A percentile compares a stretch with the other conserved stretches of the same genome.
Evolutionary conservation across 495 filamentous ascomycete genomes (phyloP).

Genomic region (Pyrenula aspistea): DNA sequence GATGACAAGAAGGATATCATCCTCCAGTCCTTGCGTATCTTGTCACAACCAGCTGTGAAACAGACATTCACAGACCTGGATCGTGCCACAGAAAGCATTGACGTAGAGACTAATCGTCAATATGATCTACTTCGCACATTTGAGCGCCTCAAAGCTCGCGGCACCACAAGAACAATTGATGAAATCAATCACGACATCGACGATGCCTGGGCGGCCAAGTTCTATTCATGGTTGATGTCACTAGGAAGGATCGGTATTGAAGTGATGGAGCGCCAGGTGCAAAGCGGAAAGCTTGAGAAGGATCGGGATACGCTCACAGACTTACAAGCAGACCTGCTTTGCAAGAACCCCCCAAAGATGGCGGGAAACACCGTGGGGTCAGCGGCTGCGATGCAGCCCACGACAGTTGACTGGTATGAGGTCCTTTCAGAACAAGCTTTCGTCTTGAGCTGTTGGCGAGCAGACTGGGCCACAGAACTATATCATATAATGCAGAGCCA

Average conservation of each 20-base stretch:
- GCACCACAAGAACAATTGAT: background rate
- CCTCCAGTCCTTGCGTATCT: background rate
- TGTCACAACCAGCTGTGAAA: background rate
- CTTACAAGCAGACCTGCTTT: background rate
- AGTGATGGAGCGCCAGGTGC: background rate
- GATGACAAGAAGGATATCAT: background rate
- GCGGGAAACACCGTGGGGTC: background rate
- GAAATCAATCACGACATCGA: background rate
- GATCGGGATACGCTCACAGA: background rate
- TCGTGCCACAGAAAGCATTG: background rate
- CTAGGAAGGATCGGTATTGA: background rate
- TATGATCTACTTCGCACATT: background rate
- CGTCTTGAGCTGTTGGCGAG: background rate
- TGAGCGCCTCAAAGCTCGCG: background rate
- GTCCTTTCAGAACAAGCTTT: background rate
- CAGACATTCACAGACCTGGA: background rate
- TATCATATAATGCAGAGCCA: background rate
- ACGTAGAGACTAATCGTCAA: background rate
- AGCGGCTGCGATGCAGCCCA: background rate
- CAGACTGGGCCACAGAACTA: background rate
- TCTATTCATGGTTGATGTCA: background rate
- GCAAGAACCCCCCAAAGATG: background rate
- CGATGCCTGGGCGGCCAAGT: background rate
- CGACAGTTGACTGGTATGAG: background rate
- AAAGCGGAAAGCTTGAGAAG: background rate